These are phyloP conservation scores for Pistacia atlantica DNA, from an alignment of 345 rosid genomes.

Conservation along the genomic window DNA sequence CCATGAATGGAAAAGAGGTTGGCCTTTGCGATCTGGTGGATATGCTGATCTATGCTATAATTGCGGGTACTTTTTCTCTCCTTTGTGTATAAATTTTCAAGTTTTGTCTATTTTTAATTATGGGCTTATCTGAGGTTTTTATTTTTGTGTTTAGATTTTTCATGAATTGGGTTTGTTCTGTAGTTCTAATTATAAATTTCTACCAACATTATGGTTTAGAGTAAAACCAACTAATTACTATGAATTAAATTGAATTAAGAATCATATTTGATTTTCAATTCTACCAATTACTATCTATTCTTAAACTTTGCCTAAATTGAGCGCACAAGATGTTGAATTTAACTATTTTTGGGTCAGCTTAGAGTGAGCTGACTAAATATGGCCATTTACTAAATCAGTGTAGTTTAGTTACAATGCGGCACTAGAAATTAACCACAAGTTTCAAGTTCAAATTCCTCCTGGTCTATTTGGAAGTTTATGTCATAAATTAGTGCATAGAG, in stretches of 20 bases:
- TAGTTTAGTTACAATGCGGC: background rate
- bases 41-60: slow-evolving; percentile 71
- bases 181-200: background rate
- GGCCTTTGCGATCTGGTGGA: slow-evolving; percentile 87
- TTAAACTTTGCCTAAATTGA: background rate
- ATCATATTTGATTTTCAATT: background rate
- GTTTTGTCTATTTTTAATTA: background rate
- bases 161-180: background rate
- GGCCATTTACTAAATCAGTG: background rate
- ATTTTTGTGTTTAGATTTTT: background rate
- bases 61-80: slow-evolving; percentile 70
- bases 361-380: background rate
- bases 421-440: background rate
- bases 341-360: background rate
- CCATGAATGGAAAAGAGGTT: slow-evolving; percentile 79
- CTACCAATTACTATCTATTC: background rate
- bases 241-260: background rate
- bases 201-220: slow-evolving; percentile 7
- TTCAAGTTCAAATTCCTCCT: background rate
- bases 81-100: background rate
- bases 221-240: background rate
- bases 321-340: background rate
- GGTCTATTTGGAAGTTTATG: background rate
- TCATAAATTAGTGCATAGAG: background rate
- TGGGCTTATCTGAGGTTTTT: background rate